Base-by-base conservation (phyloP, 2,329 filamentous ascomycete species). In the Neospermospora avenae region DNA sequence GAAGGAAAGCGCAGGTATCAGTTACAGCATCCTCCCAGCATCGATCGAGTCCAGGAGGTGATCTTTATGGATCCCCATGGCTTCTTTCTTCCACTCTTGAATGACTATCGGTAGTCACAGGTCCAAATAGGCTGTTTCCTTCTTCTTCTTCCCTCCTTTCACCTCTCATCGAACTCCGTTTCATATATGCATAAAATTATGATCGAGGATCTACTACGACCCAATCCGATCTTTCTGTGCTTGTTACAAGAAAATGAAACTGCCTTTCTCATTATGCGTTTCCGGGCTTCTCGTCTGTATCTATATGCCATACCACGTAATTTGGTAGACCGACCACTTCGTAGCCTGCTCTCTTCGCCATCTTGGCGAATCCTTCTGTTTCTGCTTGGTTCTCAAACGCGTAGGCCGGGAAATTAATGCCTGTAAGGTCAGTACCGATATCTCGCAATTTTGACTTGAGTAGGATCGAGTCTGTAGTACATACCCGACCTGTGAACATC, bases 301-400 rank as follows among this genome's bases (percentile, higher is more conserved):
- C 95, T 70, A 96, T 90, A 74, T 99, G 95, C 95, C 95, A 99
- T 61, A 99, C 93, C 54, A 99, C 88, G 74, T 99, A 99, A 75
- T 99, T 99, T 44, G 93, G 95, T 58, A 99, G 80, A 48, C 95
- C 95, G 68, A 91, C 84, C 25, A 99, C 95, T 71, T 91, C 83
- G 74, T 97, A 98, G 46, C 95, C 95, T 18, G 95, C 95, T 65
- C 92, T 84, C 79, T 96, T 97, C 61, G 95, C 95, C 95, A 99
- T 99, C 75, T 96, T 96, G 39, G 95, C 95, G 72, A 99, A 99
- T 6, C 95, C 95, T 77, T 99, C 95, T 4, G 95, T 99, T 77
- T 99, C 95, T 65, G 95, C 95, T 78, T 99, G 95, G 76, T 99
- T 98, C 75, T 99, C 95, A 74, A 99, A 99, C 3, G 95, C 84